phyloP scores from a whole-genome alignment of 1,284 basidiomycete species.

The Sanghuangporus sanghuang region DNA sequence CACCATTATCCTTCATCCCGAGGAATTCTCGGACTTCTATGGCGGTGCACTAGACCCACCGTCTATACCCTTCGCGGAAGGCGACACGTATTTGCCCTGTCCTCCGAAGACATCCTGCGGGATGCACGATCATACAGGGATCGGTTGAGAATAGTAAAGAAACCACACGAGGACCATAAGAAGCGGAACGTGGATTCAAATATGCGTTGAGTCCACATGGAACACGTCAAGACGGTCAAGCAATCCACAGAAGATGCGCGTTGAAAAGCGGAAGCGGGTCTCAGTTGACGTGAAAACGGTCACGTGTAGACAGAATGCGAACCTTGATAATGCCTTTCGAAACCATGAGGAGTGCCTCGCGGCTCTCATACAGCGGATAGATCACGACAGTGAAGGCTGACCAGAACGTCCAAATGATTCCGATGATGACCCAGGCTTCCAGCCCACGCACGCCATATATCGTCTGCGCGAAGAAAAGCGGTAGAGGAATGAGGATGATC shows the following conservation, averaged over 20 bases:
- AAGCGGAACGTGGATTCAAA: background rate
- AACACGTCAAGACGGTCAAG: background rate
- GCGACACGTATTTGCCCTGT: conserved; percentile 4
- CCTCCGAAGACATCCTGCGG: conserved; percentile 13
- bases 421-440: conserved; percentile 72
- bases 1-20: background rate
- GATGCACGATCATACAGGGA: background rate
- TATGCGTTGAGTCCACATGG: background rate
- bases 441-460: conserved; percentile 67
- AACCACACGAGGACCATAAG: background rate
- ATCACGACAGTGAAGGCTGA: conserved; percentile 73
- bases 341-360: conserved; percentile 58
- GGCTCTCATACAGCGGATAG: conserved; percentile 84
- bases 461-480: conserved; percentile 76
- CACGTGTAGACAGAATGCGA: conserved; percentile 11
- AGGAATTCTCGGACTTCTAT: conserved; percentile 2
- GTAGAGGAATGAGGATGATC: conserved; percentile 73
- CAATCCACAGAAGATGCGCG: background rate
- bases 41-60: background rate
- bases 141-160: background rate
- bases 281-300: background rate
- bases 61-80: background rate
- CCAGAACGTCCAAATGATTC: conserved; percentile 80
- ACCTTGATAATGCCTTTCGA: conserved; percentile 60
- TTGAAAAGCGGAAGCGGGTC: background rate